Evolutionary conservation across 768 basidiomycete species (phyloP), one percentile per base, ranked within the genome.

Genomic region (Trametes elegans): DNA sequence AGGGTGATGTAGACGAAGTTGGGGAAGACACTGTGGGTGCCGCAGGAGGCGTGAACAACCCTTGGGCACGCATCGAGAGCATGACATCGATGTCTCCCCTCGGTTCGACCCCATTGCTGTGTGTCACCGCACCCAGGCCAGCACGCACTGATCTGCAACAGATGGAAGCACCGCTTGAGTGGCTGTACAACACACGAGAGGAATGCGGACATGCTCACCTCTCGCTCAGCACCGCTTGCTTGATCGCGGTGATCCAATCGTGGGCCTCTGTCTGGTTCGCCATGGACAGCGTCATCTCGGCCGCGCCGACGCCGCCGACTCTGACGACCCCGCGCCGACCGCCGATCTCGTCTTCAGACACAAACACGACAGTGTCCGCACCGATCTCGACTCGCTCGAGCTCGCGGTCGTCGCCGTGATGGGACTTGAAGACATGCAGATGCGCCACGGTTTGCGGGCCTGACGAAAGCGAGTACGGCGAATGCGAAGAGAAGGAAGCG

Each of bases 1-100:
- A 28, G 7, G 23, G 21, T 2, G 26, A 40, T 29, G 24, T 13
- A 35, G 51, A 44, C 13, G 44, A 3, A 4, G 38, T 29, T 1
- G 41, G 16, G 18, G 53, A 39, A 8, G 38, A 44, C 14, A 32
- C 32, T 21, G 42, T 26, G 23, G 59, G 41, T 10, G 60, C 35
- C 2, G 69, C n/a, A n/a, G n/a, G 68, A 24, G 74, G 74, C 26
- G 74, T 73, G 59, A 76, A 72, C 49, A 83, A 70, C n/a, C 80
- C 83, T 61, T 88, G 87, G 28, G 82, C 76, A 43, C 84, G 84
- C 76, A 91, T 88, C 27, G 87, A 85, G 31, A 91, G 76, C 81
- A 90, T 87, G 42, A 90, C 89, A 65, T 91, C 89, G 74, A 91
- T 81, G 64, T 91, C 89, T 6, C 89, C 89, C 41, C 83, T 77